A percentile compares a stretch with the other conserved stretches of the same genome.
phyloP scores from a whole-genome alignment of 768 basidiomycete genomes.

The Russula dissimulans region DNA sequence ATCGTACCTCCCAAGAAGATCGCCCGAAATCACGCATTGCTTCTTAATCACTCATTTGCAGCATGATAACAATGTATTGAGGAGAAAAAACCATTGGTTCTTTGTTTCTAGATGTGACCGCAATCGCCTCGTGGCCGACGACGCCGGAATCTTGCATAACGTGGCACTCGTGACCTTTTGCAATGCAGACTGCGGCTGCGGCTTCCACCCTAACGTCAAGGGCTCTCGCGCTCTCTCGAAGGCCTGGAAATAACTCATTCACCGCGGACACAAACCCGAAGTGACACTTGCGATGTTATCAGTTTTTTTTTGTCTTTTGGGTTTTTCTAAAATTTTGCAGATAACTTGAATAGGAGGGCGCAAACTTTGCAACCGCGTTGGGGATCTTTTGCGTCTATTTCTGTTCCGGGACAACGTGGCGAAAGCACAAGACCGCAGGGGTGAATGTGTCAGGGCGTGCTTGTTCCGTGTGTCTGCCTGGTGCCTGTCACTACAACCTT shows the following conservation, averaged over 20 bases:
- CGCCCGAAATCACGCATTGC: neutral
- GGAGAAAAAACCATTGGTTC: neutral
- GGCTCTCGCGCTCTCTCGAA: neutral
- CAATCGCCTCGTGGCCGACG: conserved; percentile 9
- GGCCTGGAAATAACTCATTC: neutral
- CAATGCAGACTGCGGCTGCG: neutral
- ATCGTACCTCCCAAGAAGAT: neutral
- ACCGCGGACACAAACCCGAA: neutral
- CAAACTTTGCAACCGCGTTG: neutral
- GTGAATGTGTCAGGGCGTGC: neutral
- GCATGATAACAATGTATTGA: neutral
- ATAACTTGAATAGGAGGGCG: neutral
- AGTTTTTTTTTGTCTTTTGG: neutral
- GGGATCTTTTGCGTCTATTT: neutral
- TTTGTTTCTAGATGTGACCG: neutral
- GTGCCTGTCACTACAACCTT: neutral
- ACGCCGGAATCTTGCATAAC: neutral
- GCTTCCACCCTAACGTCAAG: neutral
- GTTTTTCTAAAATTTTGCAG: neutral
- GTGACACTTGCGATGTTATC: neutral
- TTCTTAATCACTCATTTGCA: neutral
- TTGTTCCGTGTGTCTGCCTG: neutral
- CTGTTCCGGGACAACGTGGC: neutral
- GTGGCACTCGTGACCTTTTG: neutral
- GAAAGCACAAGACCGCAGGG: neutral